phyloP scores from a whole-genome alignment of 2,329 filamentous ascomycete genomes.

The Hypoxylon sp. region DNA sequence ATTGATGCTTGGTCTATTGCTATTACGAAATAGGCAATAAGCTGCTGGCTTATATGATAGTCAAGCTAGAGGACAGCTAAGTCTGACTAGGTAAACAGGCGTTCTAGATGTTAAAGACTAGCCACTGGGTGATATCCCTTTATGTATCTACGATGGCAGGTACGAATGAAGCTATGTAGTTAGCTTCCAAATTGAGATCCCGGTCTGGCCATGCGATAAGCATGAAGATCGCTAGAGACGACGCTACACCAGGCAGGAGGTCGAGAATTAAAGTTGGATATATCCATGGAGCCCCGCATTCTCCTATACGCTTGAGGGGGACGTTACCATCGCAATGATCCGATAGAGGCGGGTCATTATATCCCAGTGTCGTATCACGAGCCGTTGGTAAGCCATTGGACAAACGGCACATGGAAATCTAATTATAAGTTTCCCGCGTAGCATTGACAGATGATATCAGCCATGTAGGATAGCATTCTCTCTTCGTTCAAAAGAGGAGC shows the following conservation, averaged over 20 bases:
- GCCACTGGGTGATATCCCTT: background rate
- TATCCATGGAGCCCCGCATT: conserved; percentile 30
- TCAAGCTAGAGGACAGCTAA: background rate
- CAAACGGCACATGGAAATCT: conserved; percentile 7
- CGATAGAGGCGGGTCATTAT: conserved; percentile 30
- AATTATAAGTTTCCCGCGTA: conserved; percentile 19
- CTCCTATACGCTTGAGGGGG: conserved; percentile 16
- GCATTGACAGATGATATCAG: conserved; percentile 10
- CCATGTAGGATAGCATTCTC: conserved; percentile 2
- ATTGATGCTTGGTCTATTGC: background rate
- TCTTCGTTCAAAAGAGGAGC: background rate
- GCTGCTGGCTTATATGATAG: background rate
- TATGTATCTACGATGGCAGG: conserved; percentile 7
- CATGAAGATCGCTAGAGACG: conserved; percentile 17
- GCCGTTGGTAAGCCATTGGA: conserved; percentile 16
- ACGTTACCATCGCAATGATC: conserved; percentile 16
- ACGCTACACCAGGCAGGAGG: conserved; percentile 32
- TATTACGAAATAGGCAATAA: background rate
- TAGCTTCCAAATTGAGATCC: conserved; percentile 27
- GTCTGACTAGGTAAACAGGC: background rate
- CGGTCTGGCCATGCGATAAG: conserved; percentile 21
- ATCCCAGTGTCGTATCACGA: conserved; percentile 17
- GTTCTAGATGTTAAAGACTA: background rate
- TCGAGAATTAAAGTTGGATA: conserved; percentile 22
- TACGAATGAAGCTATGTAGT: conserved; percentile 3